Conservation (phyloP, 306 rosid species). For the Astragalus glycyphyllos region DNA sequence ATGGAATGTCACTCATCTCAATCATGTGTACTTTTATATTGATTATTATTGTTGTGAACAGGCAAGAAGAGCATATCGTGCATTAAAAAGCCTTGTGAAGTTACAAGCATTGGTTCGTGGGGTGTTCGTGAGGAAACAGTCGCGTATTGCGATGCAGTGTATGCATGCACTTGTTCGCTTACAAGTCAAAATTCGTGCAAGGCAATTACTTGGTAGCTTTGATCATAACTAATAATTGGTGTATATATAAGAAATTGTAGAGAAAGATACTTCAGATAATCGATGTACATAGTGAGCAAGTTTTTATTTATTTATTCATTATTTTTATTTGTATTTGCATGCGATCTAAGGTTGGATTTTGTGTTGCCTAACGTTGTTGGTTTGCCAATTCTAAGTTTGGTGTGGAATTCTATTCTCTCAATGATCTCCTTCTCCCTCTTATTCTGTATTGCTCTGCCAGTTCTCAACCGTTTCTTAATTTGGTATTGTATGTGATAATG, state of each 20-base stretch:
- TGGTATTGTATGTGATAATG: too few species aligned
- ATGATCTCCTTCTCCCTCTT: too few species aligned
- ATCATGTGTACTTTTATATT: too few species aligned
- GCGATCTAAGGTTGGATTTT: not conserved
- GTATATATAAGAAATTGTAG: not conserved
- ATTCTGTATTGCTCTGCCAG: too few species aligned
- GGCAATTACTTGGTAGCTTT: constrained; percentile 58
- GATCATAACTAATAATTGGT: not conserved
- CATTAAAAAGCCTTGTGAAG: constrained; percentile 80
- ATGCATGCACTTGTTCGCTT: constrained; percentile 74
- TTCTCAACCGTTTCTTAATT: too few species aligned
- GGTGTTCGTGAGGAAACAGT: constrained; percentile 63
- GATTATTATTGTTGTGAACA: constrained; percentile 31
- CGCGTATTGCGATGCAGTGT: constrained; percentile 76
- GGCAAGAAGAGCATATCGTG: constrained; percentile 80
- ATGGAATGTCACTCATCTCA: too few species aligned
- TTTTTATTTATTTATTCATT: not conserved
- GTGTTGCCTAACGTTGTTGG: not conserved
- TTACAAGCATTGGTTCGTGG: constrained; percentile 90
- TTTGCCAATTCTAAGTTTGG: too few species aligned
- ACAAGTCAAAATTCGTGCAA: constrained; percentile 76
- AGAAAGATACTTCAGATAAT: not conserved
- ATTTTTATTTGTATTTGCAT: not conserved
- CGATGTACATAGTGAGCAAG: not conserved
- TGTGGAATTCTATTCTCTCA: too few species aligned